These are phyloP conservation scores for Exophiala oligosperma DNA, from an alignment of 2,329 filamentous ascomycete genomes.

Conservation along the genomic window DNA sequence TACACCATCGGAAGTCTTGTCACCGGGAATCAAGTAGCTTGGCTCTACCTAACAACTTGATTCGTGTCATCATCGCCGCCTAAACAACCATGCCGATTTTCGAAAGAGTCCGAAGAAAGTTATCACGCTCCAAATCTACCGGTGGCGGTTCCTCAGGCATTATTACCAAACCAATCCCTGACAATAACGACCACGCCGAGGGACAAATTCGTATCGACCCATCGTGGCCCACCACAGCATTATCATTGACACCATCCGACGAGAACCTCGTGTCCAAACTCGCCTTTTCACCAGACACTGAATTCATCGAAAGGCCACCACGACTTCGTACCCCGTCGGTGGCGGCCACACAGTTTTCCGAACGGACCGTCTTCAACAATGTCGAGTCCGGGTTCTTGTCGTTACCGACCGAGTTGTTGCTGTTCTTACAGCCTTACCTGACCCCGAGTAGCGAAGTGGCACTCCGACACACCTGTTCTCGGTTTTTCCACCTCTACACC, in stretches of 20 bases:
- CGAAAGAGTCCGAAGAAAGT: constrained; percentile 19
- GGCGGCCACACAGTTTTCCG: constrained; percentile 18
- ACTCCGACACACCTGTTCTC: constrained; percentile 27
- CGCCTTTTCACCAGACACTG: constrained; percentile 25
- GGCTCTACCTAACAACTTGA: background rate
- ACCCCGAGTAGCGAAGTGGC: constrained; percentile 25
- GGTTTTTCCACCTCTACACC: constrained; percentile 28
- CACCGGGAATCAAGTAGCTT: too few species aligned
- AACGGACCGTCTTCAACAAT: constrained; percentile 30
- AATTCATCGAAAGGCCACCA: constrained; percentile 24
- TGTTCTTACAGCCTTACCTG: constrained; percentile 26
- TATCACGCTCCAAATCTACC: constrained; percentile 26
- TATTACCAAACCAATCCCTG: too few species aligned
- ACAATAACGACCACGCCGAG: constrained; percentile 4
- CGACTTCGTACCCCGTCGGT: constrained; percentile 22
- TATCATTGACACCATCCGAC: constrained; percentile 28
- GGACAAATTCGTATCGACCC: constrained; percentile 8
- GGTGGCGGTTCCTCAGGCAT: background rate
- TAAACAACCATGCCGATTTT: constrained; percentile 16
- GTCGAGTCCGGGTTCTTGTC: constrained; percentile 27
- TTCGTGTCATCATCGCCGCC: background rate
- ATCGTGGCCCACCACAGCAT: constrained; percentile 14
- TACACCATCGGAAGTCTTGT: too few species aligned
- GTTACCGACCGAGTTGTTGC: constrained; percentile 28
- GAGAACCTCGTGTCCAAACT: constrained; percentile 28